These are phyloP conservation scores for Talaromyces sp. DNA, from an alignment of 2,329 filamentous ascomycete genomes.

Conservation along the genomic window DNA sequence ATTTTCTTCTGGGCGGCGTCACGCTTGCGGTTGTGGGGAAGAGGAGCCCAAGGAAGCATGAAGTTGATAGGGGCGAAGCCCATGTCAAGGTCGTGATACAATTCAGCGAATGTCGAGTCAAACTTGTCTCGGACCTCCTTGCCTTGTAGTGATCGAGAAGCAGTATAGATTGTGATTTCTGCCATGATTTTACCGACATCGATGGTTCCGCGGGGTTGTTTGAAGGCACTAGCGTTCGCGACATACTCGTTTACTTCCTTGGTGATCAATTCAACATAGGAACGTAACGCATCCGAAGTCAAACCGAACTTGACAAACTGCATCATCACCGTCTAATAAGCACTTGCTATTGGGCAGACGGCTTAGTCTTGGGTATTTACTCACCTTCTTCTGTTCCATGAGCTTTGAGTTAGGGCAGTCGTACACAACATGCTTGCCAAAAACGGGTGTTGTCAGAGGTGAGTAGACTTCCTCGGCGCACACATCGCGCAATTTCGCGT, in stretches of 20 bases:
- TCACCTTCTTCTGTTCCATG: conserved; percentile 92
- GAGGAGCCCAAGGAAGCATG: conserved; percentile 72
- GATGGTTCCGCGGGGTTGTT: conserved; percentile 58
- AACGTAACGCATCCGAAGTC: conserved; percentile 57
- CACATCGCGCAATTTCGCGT: conserved; percentile 85
- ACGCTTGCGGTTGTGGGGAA: conserved; percentile 70
- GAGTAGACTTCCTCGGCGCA: conserved; percentile 88
- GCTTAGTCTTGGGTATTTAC: not conserved
- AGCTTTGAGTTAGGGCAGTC: conserved; percentile 88
- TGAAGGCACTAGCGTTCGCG: conserved; percentile 54
- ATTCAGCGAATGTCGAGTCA: conserved; percentile 66
- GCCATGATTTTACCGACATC: conserved; percentile 67
- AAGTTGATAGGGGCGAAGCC: conserved; percentile 81
- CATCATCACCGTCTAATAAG: conserved; percentile 7
- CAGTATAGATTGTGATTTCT: conserved; percentile 79
- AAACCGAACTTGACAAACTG: conserved; percentile 63
- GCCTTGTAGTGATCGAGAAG: conserved; percentile 70
- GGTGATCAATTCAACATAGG: conserved; percentile 76
- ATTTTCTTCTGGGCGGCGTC: conserved; percentile 70
- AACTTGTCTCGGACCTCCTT: conserved; percentile 71
- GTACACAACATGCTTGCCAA: conserved; percentile 83
- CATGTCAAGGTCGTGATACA: conserved; percentile 77
- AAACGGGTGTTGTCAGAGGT: conserved; percentile 67
- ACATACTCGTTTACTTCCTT: conserved; percentile 65
- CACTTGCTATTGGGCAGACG: not conserved